Evolutionary conservation across 192 early-diverging fungal species (phyloP).

Genomic region (Coemansia sp.): DNA sequence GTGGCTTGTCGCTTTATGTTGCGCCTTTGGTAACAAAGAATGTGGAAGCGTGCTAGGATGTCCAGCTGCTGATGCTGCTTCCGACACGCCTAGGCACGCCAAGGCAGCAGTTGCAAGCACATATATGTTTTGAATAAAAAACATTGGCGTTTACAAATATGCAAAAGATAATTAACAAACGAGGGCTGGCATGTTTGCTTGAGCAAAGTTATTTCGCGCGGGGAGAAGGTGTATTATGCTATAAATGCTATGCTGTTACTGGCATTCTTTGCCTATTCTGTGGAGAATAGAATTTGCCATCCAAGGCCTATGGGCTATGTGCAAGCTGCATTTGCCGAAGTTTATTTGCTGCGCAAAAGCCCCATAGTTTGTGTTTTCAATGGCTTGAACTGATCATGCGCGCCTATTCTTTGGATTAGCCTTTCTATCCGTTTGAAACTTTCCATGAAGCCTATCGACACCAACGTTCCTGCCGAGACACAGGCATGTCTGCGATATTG

Average conservation of each 20-base stretch:
- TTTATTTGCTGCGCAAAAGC: background rate
- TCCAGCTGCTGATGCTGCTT: background rate
- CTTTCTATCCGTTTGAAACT: background rate
- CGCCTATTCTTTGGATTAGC: background rate
- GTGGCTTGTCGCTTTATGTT: background rate
- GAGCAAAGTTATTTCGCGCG: too few species aligned
- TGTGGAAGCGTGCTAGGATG: background rate
- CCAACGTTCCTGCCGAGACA: conserved; percentile 31
- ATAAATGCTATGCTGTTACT: conserved; percentile 1
- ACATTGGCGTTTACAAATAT: too few species aligned
- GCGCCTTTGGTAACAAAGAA: background rate
- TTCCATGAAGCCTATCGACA: conserved; percentile 37
- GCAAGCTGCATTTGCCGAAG: background rate
- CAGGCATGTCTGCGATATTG: conserved; percentile 43
- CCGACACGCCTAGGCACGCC: background rate
- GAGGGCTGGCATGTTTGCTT: too few species aligned
- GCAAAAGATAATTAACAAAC: too few species aligned
- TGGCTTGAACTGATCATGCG: background rate
- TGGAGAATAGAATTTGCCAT: background rate
- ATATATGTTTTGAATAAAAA: background rate
- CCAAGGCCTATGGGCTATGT: background rate
- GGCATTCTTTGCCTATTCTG: background rate
- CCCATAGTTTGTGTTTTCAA: background rate
- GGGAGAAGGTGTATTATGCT: background rate
- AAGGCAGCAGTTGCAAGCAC: conserved; percentile 2